Base-by-base conservation (phyloP, 805 yeast species). In the Saturnispora sekii region DNA sequence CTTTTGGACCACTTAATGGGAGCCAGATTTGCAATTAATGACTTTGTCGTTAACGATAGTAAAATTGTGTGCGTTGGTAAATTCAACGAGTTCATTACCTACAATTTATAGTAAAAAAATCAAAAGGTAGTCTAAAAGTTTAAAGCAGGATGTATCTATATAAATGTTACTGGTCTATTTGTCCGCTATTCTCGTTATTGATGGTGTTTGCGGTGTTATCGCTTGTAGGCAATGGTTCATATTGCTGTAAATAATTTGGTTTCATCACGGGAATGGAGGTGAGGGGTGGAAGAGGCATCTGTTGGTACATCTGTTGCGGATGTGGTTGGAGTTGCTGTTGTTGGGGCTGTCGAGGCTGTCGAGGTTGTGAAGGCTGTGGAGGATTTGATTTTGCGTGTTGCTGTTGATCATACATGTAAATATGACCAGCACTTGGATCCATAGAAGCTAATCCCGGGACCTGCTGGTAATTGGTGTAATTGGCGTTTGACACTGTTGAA, bases 11-110 rank as follows among this genome's bases (percentile, higher is more conserved):
- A 35, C 10, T 51, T 47, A 37, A 51, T 49, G 11, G 59, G 56
- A 1, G 47, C 28, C 32, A 50, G 49, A 21, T 41, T 43, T 1
- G 12, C 30, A 2, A 3, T 49, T 14, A 45, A 38, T 15, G 54
- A 46, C 29, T 40, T 48, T 16, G 14, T 7, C 1, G 3, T 48
- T 15, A 30, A 35, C 28, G 41, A 43, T 10, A 29, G 16, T 16
- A 16, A 35, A 10, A 11, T 54, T 11, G 35, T 34, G n/a, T 46
- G 39, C 5, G 48, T 46, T 12, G 58, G 56, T 12, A 50, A 52
- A 40, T 35, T 21, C 34, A 41, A 28, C 28, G 21, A 29, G 12
- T 11, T 33, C 16, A 33, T 33, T 12, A 11, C 17, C 12, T 41
- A 26, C 15, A 28, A 32, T 32, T 7, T 32, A n/a, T 32, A 32